These are phyloP conservation scores for Epichloe hybrida DNA, from an alignment of 2,329 filamentous ascomycete species.

Conservation along the genomic window DNA sequence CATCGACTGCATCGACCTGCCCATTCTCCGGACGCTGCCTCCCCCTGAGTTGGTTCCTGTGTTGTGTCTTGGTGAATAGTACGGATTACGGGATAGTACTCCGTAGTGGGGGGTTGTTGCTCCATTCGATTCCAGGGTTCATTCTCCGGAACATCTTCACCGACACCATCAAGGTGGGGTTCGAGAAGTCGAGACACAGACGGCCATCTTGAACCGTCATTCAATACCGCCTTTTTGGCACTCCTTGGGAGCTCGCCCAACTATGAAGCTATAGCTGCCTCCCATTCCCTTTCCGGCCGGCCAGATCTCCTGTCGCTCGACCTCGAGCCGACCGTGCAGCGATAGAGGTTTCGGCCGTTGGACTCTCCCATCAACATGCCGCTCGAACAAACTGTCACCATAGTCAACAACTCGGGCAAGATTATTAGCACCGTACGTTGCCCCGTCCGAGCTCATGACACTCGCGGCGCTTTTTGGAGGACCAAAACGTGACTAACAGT, in stretches of 20 bases:
- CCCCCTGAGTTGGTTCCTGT: neutral
- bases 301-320: neutral
- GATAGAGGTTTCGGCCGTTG: neutral
- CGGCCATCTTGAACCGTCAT: neutral
- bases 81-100: neutral
- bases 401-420: constrained; percentile 84
- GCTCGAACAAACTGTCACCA: constrained; percentile 62
- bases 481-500: neutral
- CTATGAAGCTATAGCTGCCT: neutral
- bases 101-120: constrained; percentile 4
- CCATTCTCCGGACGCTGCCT: neutral
- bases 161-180: constrained; percentile 7
- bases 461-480: neutral
- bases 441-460: neutral
- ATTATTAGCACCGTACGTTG: constrained; percentile 70
- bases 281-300: neutral
- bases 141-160: constrained; percentile 7
- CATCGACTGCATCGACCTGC: neutral
- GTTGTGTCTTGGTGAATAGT: constrained; percentile 3
- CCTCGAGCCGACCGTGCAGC: neutral
- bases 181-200: neutral
- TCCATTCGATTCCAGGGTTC: constrained; percentile 5
- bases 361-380: constrained; percentile 18
- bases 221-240: neutral
- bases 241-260: neutral